Base-by-base conservation (phyloP, 2,329 filamentous ascomycete species). In the Cryphonectria naterciae region DNA sequence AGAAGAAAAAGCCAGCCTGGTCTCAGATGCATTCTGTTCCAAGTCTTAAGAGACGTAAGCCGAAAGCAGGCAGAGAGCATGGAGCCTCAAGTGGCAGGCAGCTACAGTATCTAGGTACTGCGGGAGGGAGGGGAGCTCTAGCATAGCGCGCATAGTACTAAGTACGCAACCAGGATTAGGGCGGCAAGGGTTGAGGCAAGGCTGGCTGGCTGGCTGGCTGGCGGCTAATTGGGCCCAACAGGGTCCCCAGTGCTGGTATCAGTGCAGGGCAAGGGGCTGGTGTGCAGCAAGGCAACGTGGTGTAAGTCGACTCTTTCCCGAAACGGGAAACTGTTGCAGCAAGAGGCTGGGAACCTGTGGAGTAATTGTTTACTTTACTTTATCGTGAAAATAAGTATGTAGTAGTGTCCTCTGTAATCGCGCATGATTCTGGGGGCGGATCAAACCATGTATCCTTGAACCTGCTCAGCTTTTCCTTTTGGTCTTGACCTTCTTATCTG, bases 211-310 rank as follows among this genome's bases (percentile, higher is more conserved):
- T 65, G 37, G 37, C 37, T 11, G 32, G 32, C 32, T 4, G 63
- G 63, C 63, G 63, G 63, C 39, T 65, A 52, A 46, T 19, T 35
- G 41, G 43, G 6, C 63, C 46, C 63, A 65, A 65, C 41, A 46
- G 37, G 41, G 25, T n/a, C 5, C 63, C 19, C 22, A 11, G 58
- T n/a, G 46, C 32, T 39, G 35, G 58, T 61, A 61, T 61, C 58
- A 39, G 17, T 61, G 58, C 58, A 61, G 11, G 58, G 58, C 58
- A 39, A 39, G 32, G 35, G 58, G 35, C 32, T 25, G 58, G 58
- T n/a, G 2, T 61, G 58, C 35, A 61, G 58, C 58, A 39, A 11
- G 32, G 54, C 25, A 58, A 58, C 54, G 54, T 58, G 54, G 54
- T 58, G 54, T 58, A 58, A 58, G 54, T 35, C 25, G 54, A 19